Evolutionary conservation across 805 yeast species (phyloP).

Genomic region (Candida coquimbonensis): DNA sequence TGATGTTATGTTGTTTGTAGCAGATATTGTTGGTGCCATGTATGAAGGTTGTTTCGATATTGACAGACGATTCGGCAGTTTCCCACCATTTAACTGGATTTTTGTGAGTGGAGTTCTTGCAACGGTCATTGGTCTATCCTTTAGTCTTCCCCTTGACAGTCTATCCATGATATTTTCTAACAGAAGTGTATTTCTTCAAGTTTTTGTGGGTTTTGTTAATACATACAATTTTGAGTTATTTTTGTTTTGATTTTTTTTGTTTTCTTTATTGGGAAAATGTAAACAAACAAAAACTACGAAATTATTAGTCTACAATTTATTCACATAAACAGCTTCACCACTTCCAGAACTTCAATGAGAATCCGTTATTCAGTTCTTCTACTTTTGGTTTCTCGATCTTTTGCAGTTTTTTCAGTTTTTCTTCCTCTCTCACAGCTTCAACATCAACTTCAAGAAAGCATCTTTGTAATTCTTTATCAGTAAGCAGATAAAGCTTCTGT

Average conservation of each 20-base stretch:
- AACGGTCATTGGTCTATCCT: neutral
- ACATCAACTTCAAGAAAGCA: conserved; percentile 30
- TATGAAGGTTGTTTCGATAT: conserved; percentile 17
- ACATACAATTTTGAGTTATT: neutral
- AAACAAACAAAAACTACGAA: too few relatives aligned
- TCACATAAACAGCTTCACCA: too few relatives aligned
- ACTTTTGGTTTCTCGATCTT: neutral
- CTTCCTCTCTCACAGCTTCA: neutral
- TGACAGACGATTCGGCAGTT: conserved; percentile 2
- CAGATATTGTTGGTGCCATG: conserved; percentile 25
- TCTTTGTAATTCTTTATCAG: conserved; percentile 36
- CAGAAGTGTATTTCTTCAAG: neutral
- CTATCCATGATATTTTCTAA: neutral
- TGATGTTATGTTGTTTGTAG: conserved; percentile 17
- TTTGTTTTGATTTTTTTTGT: neutral
- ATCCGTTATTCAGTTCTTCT: neutral
- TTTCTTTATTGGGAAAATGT: conserved; percentile 1
- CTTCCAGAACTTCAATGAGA: conserved; percentile 5
- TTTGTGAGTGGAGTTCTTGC: conserved; percentile 21
- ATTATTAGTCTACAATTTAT: too few relatives aligned
- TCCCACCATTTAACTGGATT: conserved; percentile 14
- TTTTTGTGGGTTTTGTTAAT: neutral
- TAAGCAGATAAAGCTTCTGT: conserved; percentile 43
- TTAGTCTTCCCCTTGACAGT: neutral
- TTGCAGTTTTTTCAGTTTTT: conserved; percentile 6